Percentiles rank a stretch among this genome's conserved stretches.
These are phyloP conservation scores for barrel medic (Medicago truncatula) DNA, from an alignment of 306 rosid species.

Conservation along the genomic window MtrunA17r5.0-ANR NC_053043.1:46658001-46658500, in stretches of 20 bases:
- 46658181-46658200: conserved; percentile 66
- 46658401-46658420: conserved; percentile 34
- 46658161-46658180: conserved; percentile 32
- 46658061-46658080: conserved; percentile 74
- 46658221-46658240: conserved; percentile 55
- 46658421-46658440: conserved; percentile 40
- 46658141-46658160: conserved; percentile 7
- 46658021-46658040: conserved; percentile 57
- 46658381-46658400: conserved; percentile 35
- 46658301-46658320: conserved; percentile 52
- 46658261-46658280: conserved; percentile 38
- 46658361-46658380: conserved; percentile 34
- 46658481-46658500: conserved; percentile 40
- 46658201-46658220: conserved; percentile 43
- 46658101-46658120: conserved; percentile 38
- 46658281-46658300: conserved; percentile 44
- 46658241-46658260: conserved; percentile 65
- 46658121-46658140: conserved; percentile 37
- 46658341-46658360: conserved; percentile 49
- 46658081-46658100: conserved; percentile 70
- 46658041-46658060: conserved; percentile 66
- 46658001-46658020: conserved; percentile 36
- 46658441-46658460: conserved; percentile 34
- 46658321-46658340: conserved; percentile 46
- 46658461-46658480: conserved; percentile 1